A percentile compares a stretch with the other conserved stretches of the same genome.
phyloP scores from a whole-genome alignment of 169 alveolate species.

The Plasmodium ovale region DNA sequence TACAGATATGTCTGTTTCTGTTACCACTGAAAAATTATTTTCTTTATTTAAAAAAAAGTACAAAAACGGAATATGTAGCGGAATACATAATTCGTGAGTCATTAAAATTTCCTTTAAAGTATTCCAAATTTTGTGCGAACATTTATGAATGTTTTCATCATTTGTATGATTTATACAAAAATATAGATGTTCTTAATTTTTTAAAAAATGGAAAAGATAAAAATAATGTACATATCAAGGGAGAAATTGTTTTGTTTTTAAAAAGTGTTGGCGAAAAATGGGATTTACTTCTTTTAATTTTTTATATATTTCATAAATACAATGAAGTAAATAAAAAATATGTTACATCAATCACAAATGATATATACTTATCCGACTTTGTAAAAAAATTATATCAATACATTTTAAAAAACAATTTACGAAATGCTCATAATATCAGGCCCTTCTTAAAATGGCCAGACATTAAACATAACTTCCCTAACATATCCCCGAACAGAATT shows the following conservation, averaged over 20 bases:
- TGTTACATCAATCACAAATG: conserved; percentile 14
- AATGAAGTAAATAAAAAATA: conserved; percentile 52
- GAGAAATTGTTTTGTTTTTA: conserved; percentile 49
- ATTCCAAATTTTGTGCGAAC: conserved; percentile 63
- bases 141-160: conserved; percentile 50
- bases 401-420: conserved; percentile 47
- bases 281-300: conserved; percentile 48
- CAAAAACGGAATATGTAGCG: conserved; percentile 46
- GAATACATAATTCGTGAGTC: conserved; percentile 66
- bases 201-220: conserved; percentile 37
- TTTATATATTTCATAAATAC: conserved; percentile 68
- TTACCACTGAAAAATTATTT: conserved; percentile 62
- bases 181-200: conserved; percentile 26
- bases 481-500: conserved; percentile 23
- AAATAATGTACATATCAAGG: conserved; percentile 31
- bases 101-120: conserved; percentile 61
- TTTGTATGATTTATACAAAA: conserved; percentile 56
- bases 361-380: conserved; percentile 47
- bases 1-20: conserved; percentile 42
- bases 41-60: conserved; percentile 23
- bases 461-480: conserved; percentile 64
- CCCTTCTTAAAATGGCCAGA: conserved; percentile 76
- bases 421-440: conserved; percentile 36
- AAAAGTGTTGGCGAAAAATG: conserved; percentile 73
- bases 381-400: conserved; percentile 45